These are phyloP conservation scores for Peniophora sp. DNA, from an alignment of 1,284 basidiomycete genomes.

Conservation along the genomic window DNA sequence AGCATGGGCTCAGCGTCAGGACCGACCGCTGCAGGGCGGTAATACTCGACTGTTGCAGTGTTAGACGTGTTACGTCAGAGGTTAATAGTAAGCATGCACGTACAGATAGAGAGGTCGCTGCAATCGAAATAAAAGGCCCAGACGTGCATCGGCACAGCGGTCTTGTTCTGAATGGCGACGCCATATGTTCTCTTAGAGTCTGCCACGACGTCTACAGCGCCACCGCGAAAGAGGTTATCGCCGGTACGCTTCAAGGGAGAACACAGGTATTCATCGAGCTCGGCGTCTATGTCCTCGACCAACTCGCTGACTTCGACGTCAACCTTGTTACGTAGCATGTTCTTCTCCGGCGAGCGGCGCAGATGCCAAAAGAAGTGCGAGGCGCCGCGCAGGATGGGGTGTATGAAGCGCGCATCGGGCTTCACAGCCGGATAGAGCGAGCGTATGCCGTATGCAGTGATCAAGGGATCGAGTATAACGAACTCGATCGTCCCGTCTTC, in stretches of 20 bases:
- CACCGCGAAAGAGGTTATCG: not conserved
- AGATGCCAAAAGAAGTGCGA: constrained; percentile 4
- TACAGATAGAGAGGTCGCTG: not conserved
- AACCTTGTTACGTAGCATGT: not conserved
- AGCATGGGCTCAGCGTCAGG: not conserved
- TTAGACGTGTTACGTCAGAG: too few species aligned
- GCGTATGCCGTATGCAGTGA: not conserved
- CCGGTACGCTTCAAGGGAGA: not conserved
- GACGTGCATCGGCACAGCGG: not conserved
- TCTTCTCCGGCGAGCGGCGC: constrained; percentile 1
- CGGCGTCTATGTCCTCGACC: not conserved
- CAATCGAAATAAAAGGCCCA: not conserved
- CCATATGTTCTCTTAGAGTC: not conserved
- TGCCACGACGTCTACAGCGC: not conserved
- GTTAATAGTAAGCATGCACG: not conserved
- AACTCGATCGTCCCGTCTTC: not conserved
- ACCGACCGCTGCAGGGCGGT: not conserved
- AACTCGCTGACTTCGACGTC: not conserved
- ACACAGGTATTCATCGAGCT: not conserved
- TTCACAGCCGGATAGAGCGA: not conserved
- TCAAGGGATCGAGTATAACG: not conserved
- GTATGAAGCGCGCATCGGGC: not conserved
- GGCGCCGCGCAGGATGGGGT: not conserved
- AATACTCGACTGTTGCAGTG: not conserved
- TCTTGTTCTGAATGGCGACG: not conserved